phyloP scores from a whole-genome alignment of 2,329 filamentous ascomycete species.

The Drechslerella dactyloides region DNA sequence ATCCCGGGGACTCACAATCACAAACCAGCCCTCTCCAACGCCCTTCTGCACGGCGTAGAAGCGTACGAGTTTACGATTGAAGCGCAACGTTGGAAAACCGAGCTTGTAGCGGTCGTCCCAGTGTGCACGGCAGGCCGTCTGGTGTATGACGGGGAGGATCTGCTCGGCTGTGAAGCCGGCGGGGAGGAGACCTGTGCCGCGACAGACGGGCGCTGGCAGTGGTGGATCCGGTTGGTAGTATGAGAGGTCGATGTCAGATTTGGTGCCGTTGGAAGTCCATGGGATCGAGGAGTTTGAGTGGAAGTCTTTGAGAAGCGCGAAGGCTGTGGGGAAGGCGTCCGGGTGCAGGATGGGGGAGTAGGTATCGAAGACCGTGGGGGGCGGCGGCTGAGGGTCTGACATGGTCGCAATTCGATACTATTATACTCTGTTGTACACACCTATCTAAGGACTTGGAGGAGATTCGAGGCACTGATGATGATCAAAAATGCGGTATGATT shows the following conservation, averaged over 20 bases:
- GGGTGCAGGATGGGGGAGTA: slow-evolving; percentile 26
- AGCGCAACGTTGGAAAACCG: slow-evolving; percentile 35
- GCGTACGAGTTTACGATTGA: slow-evolving; percentile 27
- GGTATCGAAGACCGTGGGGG: slow-evolving; percentile 24
- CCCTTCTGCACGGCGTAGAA: slow-evolving; percentile 48
- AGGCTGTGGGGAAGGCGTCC: slow-evolving; percentile 31
- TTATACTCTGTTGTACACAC: neutral
- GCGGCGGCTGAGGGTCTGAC: slow-evolving; percentile 27
- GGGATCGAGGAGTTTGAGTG: slow-evolving; percentile 26
- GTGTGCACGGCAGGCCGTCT: slow-evolving; percentile 27
- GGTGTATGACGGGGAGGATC: slow-evolving; percentile 36
- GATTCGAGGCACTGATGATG: too few relatives aligned
- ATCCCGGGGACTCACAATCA: slow-evolving; percentile 38
- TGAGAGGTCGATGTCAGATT: slow-evolving; percentile 21
- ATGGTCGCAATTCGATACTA: slow-evolving; percentile 10
- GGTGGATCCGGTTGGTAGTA: slow-evolving; percentile 38
- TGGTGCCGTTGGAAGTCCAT: slow-evolving; percentile 37
- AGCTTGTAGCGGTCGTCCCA: slow-evolving; percentile 42
- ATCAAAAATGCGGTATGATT: too few relatives aligned
- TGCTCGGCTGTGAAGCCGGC: slow-evolving; percentile 36
- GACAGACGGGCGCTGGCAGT: slow-evolving; percentile 35
- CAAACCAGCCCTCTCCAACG: slow-evolving; percentile 42
- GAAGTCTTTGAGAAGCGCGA: slow-evolving; percentile 30
- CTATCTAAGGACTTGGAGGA: too few relatives aligned
- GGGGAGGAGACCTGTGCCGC: slow-evolving; percentile 27